Evolutionary conservation across 495 filamentous ascomycete species (phyloP), one percentile per base, ranked within the genome.

Genomic region (Lindgomyces ingoldianus): DNA sequence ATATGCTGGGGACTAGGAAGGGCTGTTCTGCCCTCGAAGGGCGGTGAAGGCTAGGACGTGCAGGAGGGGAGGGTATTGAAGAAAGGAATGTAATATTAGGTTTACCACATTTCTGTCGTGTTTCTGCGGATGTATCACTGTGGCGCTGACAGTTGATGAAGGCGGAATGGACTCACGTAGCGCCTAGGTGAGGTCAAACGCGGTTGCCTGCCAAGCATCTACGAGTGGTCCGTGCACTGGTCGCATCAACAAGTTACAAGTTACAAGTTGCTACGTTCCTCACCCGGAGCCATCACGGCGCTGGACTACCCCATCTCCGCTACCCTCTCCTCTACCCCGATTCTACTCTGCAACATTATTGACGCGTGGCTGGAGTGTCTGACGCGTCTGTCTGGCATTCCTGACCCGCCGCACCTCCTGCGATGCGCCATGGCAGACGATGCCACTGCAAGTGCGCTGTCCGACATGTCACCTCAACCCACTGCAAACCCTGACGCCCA

Each of bases 401-500:
- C 65, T 64, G 27, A 16, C 54, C 61, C 55, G 49, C 50, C 25
- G 24, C 49, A 36, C 62, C 26, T 49, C 44, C 57, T 57, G 57
- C 44, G 47, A 70, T 65, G 64, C 60, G 63, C 59, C 45, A 70
- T 70, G 70, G 62, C 67, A 54, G 60, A 62, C 33, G 56, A 54
- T 42, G 33, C 48, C 30, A 70, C 75, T 67, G 57, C 64, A 36
- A 62, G 59, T 27, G 64, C 72, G 50, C 56, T 73, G 54, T 56
- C 65, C 39, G 74, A 75, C 12, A 58, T 74, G 45, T 51, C 70
- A 2, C 63, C 72, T 25, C 74, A 80, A 63, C 62, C 73, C 25
- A 72, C 78, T 10, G 61, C 84, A 41, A 91, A 98, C 70, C 93
- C 93, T 19, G 94, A 98, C 76, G 89, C 91, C n/a, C 90, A 96